Evolutionary conservation across 1,284 basidiomycete genomes (phyloP).

Genomic region (Papiliotrema fonsecae): DNA sequence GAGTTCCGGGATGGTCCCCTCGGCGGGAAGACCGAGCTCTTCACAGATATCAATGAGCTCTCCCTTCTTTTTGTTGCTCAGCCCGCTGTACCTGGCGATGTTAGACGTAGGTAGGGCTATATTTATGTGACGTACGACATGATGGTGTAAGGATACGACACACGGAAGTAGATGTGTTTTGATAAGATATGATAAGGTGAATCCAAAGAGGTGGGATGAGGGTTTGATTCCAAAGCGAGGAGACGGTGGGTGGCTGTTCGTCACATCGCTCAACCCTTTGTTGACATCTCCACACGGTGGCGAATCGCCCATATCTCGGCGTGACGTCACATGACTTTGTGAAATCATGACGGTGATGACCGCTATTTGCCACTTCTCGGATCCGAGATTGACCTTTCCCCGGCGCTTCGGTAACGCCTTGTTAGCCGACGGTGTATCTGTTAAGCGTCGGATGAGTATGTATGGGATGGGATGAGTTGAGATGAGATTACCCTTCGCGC

Average conservation of each 20-base stretch:
- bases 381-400: no score
- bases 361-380: no score
- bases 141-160: not conserved
- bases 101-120: not conserved
- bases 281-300: no score
- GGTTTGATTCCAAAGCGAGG: not conserved
- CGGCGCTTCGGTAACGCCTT: no score
- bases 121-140: not conserved
- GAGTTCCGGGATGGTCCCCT: constrained; percentile 22
- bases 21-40: constrained; percentile 27
- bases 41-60: constrained; percentile 42
- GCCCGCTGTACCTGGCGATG: not conserved
- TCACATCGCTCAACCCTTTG: not conserved
- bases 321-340: no score
- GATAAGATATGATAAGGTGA: not conserved
- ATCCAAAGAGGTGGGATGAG: not conserved
- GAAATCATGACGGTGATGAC: no score
- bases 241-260: not conserved
- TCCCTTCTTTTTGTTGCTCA: constrained; percentile 34
- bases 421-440: no score
- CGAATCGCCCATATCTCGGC: no score
- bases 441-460: no score
- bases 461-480: no score
- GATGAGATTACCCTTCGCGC: no score
- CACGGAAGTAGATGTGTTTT: not conserved